phyloP scores from a whole-genome alignment of 371 early-diverging fungal species.

The Coemansia sp. region DNA sequence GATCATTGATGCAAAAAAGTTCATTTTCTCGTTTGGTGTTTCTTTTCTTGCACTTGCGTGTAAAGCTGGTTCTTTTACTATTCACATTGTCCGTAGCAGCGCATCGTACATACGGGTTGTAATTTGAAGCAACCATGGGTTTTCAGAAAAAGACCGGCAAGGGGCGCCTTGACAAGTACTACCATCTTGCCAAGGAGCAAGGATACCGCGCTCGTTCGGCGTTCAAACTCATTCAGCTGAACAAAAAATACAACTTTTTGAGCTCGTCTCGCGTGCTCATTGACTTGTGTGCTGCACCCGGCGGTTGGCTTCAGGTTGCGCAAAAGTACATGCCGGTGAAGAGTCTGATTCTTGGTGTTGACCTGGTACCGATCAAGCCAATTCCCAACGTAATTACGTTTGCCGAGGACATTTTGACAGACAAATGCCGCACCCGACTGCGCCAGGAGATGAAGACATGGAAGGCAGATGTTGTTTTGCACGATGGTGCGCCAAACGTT shows the following conservation, averaged over 20 bases:
- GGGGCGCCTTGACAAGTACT: conserved; percentile 99
- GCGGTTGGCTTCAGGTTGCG: conserved; percentile 99
- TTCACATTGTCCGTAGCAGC: not conserved
- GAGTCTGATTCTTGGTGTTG: conserved; percentile 94
- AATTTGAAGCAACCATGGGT: conserved; percentile 49
- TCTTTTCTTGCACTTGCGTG: too few relatives aligned
- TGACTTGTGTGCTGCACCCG: conserved; percentile 99
- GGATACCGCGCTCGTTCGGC: conserved; percentile 99
- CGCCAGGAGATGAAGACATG: conserved; percentile 91
- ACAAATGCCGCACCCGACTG: conserved; percentile 85
- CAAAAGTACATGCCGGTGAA: conserved; percentile 95
- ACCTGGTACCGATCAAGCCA: conserved; percentile 97
- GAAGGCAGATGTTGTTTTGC: conserved; percentile 99
- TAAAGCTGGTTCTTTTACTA: not conserved
- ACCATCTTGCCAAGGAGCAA: conserved; percentile 99
- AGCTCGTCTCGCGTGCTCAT: conserved; percentile 88
- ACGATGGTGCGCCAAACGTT: conserved; percentile 99
- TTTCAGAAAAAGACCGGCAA: conserved; percentile 71
- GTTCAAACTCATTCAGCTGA: conserved; percentile 99
- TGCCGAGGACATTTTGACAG: conserved; percentile 97
- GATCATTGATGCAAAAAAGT: too few relatives aligned
- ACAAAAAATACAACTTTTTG: conserved; percentile 98
- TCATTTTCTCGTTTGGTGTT: too few relatives aligned
- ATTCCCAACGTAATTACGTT: conserved; percentile 95
- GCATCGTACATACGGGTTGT: not conserved